Conservation (phyloP, 2,329 filamentous ascomycete genomes). For the Escovopsis sp. region DNA sequence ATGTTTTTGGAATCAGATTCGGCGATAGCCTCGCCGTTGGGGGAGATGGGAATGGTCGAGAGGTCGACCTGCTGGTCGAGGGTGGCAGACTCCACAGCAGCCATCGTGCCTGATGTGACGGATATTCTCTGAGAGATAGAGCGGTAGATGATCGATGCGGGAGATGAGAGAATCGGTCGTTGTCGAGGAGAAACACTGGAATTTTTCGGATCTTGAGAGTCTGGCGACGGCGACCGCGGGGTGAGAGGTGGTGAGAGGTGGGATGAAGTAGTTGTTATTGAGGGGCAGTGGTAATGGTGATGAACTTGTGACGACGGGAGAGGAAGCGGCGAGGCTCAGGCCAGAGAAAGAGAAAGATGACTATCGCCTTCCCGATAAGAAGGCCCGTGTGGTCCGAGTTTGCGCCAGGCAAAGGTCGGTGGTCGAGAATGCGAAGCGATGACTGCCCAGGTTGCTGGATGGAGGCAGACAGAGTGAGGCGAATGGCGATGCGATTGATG, state of each 20-base stretch:
- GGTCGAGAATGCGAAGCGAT: conserved; percentile 1
- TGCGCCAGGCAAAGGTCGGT: conserved; percentile 25
- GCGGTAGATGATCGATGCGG: background rate
- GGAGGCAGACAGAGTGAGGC: background rate
- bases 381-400: conserved; percentile 13
- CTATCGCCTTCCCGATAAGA: conserved; percentile 13
- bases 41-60: conserved; percentile 53
- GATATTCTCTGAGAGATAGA: background rate
- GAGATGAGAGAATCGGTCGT: background rate
- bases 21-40: conserved; percentile 39
- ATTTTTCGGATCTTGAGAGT: background rate
- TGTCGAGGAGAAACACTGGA: too few relatives aligned
- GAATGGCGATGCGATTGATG: background rate
- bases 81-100: conserved; percentile 19
- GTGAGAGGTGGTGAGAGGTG: background rate
- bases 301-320: conserved; percentile 9
- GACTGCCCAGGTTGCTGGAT: background rate
- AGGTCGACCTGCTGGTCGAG: conserved; percentile 47
- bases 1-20: conserved; percentile 49
- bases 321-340: conserved; percentile 9
- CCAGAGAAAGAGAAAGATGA: conserved; percentile 11
- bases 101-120: conserved; percentile 17
- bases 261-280: conserved; percentile 9
- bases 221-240: too few relatives aligned
- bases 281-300: conserved; percentile 14